phyloP scores from a whole-genome alignment of 495 filamentous ascomycete species.

The Aspergillus cavernicola region DNA sequence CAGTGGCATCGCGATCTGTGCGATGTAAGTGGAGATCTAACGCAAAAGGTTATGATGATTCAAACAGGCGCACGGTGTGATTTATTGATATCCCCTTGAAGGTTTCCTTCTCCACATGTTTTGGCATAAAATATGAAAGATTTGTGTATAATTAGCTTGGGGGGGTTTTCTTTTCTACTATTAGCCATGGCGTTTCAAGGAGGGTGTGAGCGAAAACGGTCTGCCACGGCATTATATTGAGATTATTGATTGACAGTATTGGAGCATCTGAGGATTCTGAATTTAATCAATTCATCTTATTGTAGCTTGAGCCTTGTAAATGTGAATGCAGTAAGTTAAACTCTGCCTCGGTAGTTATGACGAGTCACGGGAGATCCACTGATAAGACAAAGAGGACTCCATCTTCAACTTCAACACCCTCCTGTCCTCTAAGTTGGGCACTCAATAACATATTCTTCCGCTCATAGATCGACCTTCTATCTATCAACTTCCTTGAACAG shows the following conservation, averaged over 20 bases:
- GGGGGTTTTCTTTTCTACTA: conserved; percentile 11
- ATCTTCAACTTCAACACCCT: background rate
- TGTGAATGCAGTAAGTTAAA: background rate
- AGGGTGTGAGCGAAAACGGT: conserved; percentile 23
- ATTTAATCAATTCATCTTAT: background rate
- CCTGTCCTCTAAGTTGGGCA: background rate
- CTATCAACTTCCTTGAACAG: background rate
- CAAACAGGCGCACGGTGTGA: conserved; percentile 12
- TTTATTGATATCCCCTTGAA: background rate
- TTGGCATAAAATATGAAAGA: conserved; percentile 21
- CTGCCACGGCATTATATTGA: background rate
- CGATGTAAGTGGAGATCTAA: conserved; percentile 20
- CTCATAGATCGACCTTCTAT: background rate
- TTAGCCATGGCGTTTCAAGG: conserved; percentile 37
- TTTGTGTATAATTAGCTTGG: conserved; percentile 20
- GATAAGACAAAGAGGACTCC: conserved; percentile 6
- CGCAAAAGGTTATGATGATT: conserved; percentile 1
- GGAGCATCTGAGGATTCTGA: too few relatives aligned
- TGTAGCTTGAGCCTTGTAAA: background rate
- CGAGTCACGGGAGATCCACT: conserved; percentile 6
- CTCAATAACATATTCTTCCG: background rate
- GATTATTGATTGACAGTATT: too few relatives aligned
- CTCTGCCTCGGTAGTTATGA: background rate
- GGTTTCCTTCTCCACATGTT: conserved; percentile 4
- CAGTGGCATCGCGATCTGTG: conserved; percentile 24